These are phyloP conservation scores for Candida loeiensis DNA, from an alignment of 805 yeast species.

Conservation along the genomic window DNA sequence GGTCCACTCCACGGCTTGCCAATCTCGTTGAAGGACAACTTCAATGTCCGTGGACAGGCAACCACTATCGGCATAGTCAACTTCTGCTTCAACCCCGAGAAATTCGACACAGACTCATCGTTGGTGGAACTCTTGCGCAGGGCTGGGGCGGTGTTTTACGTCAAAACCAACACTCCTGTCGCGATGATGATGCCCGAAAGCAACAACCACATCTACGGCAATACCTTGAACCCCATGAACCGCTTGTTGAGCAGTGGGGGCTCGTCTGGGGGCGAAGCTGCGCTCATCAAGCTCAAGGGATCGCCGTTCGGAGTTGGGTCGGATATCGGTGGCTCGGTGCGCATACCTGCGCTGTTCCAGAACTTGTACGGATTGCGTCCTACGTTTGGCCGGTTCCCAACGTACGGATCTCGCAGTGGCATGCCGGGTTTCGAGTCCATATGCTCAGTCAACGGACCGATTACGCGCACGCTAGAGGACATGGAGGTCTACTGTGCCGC, in stretches of 20 bases:
- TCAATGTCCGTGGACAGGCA: constrained; percentile 45
- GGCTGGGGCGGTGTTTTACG: constrained; percentile 52
- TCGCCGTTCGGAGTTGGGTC: constrained; percentile 53
- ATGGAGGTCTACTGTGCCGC: constrained; percentile 37
- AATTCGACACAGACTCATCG: constrained; percentile 31
- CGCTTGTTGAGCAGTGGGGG: constrained; percentile 47
- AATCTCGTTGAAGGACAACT: constrained; percentile 39
- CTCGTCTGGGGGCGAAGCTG: constrained; percentile 54
- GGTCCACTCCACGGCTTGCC: constrained; percentile 34
- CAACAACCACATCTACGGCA: constrained; percentile 42
- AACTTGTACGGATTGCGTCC: constrained; percentile 45
- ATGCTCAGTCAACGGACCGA: constrained; percentile 47
- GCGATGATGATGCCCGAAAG: constrained; percentile 51
- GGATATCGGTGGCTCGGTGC: constrained; percentile 51
- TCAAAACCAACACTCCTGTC: constrained; percentile 52
- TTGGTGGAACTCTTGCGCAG: constrained; percentile 40
- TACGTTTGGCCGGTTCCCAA: constrained; percentile 43
- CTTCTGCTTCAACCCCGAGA: constrained; percentile 36
- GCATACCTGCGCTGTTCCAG: constrained; percentile 45
- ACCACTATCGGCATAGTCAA: constrained; percentile 49
- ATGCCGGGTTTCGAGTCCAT: constrained; percentile 36
- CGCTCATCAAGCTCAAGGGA: constrained; percentile 42
- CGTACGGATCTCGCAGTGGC: constrained; percentile 29
- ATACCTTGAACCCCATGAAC: constrained; percentile 45
- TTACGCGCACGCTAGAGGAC: constrained; percentile 37